Percentiles rank a stretch among this genome's conserved stretches.
These are phyloP conservation scores for Floccularia luteovirens DNA, from an alignment of 768 basidiomycete species.

Conservation along the genomic window DNA sequence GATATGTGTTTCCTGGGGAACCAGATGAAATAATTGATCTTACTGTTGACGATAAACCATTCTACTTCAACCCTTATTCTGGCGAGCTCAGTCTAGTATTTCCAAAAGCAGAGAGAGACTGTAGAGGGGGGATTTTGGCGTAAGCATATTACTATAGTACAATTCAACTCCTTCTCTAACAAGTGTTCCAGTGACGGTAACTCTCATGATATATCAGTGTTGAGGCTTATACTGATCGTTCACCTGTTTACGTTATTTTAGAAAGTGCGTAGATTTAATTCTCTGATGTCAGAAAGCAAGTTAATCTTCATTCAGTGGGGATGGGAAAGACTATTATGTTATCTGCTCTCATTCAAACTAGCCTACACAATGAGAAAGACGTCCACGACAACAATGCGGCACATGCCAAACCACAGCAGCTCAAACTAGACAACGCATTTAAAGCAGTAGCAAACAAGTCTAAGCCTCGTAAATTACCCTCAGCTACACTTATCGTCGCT, in stretches of 20 bases:
- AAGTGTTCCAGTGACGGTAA: conserved; percentile 29
- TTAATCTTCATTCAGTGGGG: conserved; percentile 55
- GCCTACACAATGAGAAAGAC: conserved; percentile 39
- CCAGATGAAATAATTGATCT: conserved; percentile 64
- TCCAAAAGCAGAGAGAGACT: conserved; percentile 70
- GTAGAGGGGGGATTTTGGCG: conserved; percentile 87
- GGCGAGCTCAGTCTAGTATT: conserved; percentile 84
- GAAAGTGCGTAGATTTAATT: conserved; percentile 12
- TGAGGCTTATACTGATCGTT: neutral
- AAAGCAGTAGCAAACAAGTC: conserved; percentile 29
- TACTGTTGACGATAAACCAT: conserved; percentile 68
- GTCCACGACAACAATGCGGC: conserved; percentile 17
- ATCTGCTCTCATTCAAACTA: conserved; percentile 82
- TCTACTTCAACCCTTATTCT: conserved; percentile 90
- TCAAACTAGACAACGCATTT: conserved; percentile 60
- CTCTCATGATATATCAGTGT: neutral
- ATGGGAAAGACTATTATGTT: conserved; percentile 96
- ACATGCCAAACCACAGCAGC: conserved; percentile 40
- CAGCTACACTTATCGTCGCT: conserved; percentile 84
- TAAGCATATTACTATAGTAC: conserved; percentile 27
- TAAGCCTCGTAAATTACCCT: conserved; percentile 23
- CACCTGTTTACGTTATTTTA: conserved; percentile 3
- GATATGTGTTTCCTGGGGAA: conserved; percentile 68
- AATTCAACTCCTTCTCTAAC: conserved; percentile 4
- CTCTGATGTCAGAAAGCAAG: conserved; percentile 39